Conservation (phyloP, 768 basidiomycete genomes). For the Mycena rebaudengoi region DNA sequence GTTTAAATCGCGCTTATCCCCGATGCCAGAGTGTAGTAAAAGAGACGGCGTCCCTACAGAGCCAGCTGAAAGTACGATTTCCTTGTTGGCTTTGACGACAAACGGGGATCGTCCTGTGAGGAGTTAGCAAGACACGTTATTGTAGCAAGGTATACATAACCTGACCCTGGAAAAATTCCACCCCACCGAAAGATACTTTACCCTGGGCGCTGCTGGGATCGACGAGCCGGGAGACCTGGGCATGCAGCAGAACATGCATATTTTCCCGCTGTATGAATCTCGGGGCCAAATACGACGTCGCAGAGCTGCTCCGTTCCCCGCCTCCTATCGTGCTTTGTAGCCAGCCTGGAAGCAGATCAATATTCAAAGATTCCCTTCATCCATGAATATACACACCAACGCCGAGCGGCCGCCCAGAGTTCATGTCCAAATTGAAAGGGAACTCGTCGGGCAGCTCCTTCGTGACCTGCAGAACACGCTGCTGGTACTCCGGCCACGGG, state of each 20-base stretch:
- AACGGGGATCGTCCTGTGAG: neutral
- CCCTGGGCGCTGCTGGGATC: neutral
- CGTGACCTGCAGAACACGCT: constrained; percentile 40
- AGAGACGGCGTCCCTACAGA: constrained; percentile 37
- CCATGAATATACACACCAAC: constrained; percentile 27
- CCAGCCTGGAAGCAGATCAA: constrained; percentile 28
- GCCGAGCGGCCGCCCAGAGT: constrained; percentile 38
- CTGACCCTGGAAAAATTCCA: constrained; percentile 26
- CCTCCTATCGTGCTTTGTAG: constrained; percentile 30
- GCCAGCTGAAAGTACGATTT: constrained; percentile 45
- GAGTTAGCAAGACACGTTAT: neutral
- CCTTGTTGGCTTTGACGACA: constrained; percentile 33
- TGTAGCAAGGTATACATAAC: neutral
- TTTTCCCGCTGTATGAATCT: constrained; percentile 34
- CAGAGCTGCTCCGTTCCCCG: constrained; percentile 39
- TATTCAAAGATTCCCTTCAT: neutral
- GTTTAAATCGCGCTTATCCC: constrained; percentile 1
- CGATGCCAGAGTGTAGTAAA: constrained; percentile 30
- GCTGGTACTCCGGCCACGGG: constrained; percentile 35
- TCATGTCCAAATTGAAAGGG: constrained; percentile 38
- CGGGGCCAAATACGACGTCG: constrained; percentile 38
- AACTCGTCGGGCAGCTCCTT: constrained; percentile 35
- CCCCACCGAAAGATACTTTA: neutral
- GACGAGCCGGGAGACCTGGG: constrained; percentile 29
- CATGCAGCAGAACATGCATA: constrained; percentile 37